Percentiles rank a stretch among this genome's conserved stretches.
Conservation (phyloP, 2,329 filamentous ascomycete genomes). For the Neofusicoccum kwambonambiense region DNA sequence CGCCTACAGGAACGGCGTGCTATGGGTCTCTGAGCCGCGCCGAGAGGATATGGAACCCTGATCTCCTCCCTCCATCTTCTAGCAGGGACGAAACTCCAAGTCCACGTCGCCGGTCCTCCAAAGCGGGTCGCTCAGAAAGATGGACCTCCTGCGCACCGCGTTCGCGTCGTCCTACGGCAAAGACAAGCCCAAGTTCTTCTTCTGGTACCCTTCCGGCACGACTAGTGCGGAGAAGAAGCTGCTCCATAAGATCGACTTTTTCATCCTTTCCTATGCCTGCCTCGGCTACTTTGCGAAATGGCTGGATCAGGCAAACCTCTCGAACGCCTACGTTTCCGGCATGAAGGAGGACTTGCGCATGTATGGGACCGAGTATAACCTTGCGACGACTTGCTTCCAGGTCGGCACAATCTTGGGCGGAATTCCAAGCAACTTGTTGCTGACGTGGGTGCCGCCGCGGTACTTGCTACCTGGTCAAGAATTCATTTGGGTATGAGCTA, state of each 20-base stretch:
- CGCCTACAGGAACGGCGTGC: background rate
- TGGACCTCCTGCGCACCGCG: background rate
- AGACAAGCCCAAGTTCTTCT: background rate
- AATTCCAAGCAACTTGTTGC: background rate
- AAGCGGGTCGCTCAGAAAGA: background rate
- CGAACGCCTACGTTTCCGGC: conserved; percentile 28
- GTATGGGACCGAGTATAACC: conserved; percentile 23
- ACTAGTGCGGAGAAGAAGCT: conserved; percentile 20
- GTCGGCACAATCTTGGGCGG: background rate
- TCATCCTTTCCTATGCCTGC: conserved; percentile 20
- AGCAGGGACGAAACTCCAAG: too few relatives aligned
- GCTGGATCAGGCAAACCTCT: conserved; percentile 26
- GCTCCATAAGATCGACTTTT: conserved; percentile 23
- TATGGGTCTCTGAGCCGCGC: background rate
- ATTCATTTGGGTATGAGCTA: background rate
- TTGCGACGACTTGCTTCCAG: conserved; percentile 8
- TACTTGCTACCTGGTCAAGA: conserved; percentile 1
- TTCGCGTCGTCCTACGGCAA: background rate
- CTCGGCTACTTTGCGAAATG: conserved; percentile 25
- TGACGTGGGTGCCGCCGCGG: conserved; percentile 9
- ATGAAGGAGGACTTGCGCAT: conserved; percentile 29
- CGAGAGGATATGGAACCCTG: background rate
- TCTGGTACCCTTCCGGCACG: conserved; percentile 18
- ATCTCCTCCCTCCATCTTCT: background rate
- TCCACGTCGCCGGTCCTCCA: background rate